A percentile compares a stretch with the other conserved stretches of the same genome.
These are phyloP conservation scores for Solanum pimpinellifolium DNA, from an alignment of 257 asterid genomes.

Conservation along the genomic window DNA sequence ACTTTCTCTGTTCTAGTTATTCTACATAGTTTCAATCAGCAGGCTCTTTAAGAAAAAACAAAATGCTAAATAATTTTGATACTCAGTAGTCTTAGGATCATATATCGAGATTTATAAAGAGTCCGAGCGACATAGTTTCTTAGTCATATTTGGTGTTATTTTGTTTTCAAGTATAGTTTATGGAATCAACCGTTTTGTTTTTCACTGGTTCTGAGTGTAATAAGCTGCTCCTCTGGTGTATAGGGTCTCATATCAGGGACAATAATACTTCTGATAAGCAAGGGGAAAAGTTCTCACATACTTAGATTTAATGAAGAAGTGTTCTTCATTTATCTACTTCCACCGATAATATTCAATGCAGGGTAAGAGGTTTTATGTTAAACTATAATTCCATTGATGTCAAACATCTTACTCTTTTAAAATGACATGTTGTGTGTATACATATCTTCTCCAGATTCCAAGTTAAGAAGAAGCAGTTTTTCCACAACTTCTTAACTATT, in stretches of 20 bases:
- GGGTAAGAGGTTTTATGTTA: slow-evolving; percentile 38
- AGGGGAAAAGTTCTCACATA: slow-evolving; percentile 73
- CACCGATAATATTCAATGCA: slow-evolving; percentile 90
- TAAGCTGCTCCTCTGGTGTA: not conserved
- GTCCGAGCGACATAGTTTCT: not conserved
- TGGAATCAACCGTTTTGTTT: not conserved
- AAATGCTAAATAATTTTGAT: not conserved
- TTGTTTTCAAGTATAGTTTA: not conserved
- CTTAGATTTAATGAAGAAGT: slow-evolving; percentile 77
- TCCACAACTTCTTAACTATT: slow-evolving; percentile 87
- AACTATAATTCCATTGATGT: not conserved
- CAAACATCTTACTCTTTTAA: not conserved
- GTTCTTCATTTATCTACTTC: slow-evolving; percentile 87
- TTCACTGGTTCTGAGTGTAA: not conserved
- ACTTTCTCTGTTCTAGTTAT: not conserved
- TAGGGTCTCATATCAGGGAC: slow-evolving; percentile 65
- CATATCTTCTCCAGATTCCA: slow-evolving; percentile 49
- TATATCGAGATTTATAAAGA: no score
- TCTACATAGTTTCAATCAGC: not conserved
- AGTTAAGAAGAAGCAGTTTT: slow-evolving; percentile 96
- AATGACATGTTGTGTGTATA: not conserved
- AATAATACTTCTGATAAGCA: slow-evolving; percentile 55
- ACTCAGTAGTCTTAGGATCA: not conserved
- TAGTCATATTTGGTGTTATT: not conserved
- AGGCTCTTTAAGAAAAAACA: not conserved